Base-by-base conservation (phyloP, 2,329 filamentous ascomycete genomes). In the Sclerotiophoma versabilis region DNA sequence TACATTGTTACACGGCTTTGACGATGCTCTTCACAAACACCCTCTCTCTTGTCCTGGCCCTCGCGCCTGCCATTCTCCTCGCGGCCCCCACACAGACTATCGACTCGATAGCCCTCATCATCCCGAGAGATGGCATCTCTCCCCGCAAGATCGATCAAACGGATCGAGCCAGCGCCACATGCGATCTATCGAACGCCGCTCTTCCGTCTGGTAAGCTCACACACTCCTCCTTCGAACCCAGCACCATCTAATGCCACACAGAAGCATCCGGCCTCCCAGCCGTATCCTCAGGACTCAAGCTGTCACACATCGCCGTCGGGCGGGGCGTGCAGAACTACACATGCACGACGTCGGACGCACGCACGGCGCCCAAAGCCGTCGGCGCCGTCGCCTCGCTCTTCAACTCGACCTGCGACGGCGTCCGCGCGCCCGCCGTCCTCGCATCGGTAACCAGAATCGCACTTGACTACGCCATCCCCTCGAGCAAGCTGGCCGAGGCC, bases 281-380 rank as follows among this genome's bases (percentile, higher is more conserved):
- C 7, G 85, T 86, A 12, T 77, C 84, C 0, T 62, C 79, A 6
- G 89, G 87, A 50, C 79, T 91, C 25, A 79, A 71, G 3, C 81
- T 96, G 44, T 83, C 85, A 70, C 91, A 96, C 76, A 89, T 97
- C 49, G 91, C 89, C 70, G 81, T 97, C 58, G 93, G 93, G 67
- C 88, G 91, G 37, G 93, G 93, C 56, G 95, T 90, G 7, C 88
- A 97, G 79, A 97, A 97, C 83, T 98, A 97, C 81, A 96, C 91
- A 45, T 97, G 93, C 81, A 80, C 84, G 54, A 78, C 72, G 3
- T 56, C 63, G 52, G 84, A 89, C 64, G 71, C 84, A 1, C 83
- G 83, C 3, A 83, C 85, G 0, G 77, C 77, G 0, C 93, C 93
- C 12, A 80, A 79, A 9, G 81, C 87, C 15, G 75, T 81, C 43